phyloP scores from a whole-genome alignment of 2,329 filamentous ascomycete species.

The Sporothrix sp. region DNA sequence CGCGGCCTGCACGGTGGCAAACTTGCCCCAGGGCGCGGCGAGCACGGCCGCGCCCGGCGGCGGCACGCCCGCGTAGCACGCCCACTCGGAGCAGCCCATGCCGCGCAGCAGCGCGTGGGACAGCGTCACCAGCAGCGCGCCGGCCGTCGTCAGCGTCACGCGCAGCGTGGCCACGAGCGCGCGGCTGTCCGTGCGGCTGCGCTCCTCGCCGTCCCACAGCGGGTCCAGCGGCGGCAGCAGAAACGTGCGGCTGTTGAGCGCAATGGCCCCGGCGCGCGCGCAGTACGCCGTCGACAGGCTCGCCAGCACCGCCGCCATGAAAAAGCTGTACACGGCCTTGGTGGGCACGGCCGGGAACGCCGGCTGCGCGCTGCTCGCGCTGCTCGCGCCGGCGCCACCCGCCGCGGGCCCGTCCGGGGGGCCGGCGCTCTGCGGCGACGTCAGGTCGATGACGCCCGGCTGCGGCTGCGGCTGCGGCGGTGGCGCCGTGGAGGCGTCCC shows the following conservation, averaged over 20 bases:
- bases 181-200: constrained; percentile 14
- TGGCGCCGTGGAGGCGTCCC: constrained; percentile 28
- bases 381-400: too few relatives aligned
- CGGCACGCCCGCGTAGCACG: constrained; percentile 29
- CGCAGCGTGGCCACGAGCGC: constrained; percentile 41
- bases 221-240: constrained; percentile 32
- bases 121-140: constrained; percentile 41
- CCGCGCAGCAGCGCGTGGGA: constrained; percentile 38
- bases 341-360: constrained; percentile 27
- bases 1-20: constrained; percentile 33
- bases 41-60: constrained; percentile 37
- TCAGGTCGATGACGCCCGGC: background rate
- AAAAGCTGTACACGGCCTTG: constrained; percentile 43
- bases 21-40: constrained; percentile 45
- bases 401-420: too few relatives aligned
- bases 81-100: constrained; percentile 37
- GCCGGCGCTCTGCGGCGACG: background rate
- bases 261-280: constrained; percentile 37
- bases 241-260: constrained; percentile 44
- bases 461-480: background rate
- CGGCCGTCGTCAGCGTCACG: constrained; percentile 46
- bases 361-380: background rate
- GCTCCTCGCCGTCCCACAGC: constrained; percentile 22
- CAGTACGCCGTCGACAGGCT: constrained; percentile 44
- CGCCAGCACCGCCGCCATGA: constrained; percentile 42